Evolutionary conservation across 805 yeast genomes (phyloP).

Genomic region (Saturnispora mendoncae): DNA sequence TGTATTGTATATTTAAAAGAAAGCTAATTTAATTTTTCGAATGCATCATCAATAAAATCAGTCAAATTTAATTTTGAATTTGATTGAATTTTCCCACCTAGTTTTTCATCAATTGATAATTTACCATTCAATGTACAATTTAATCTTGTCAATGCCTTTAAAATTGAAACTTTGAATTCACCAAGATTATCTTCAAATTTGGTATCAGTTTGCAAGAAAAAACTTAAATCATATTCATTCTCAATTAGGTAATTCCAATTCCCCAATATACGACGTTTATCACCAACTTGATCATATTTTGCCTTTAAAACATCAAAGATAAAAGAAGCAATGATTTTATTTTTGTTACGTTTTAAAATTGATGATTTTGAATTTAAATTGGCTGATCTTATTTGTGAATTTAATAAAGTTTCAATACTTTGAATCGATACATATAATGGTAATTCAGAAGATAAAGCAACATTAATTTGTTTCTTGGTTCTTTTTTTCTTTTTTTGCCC

Average conservation of each 20-base stretch:
- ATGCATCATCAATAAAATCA: conserved; percentile 12
- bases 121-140: conserved; percentile 11
- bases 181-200: conserved; percentile 11
- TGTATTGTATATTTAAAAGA: background rate
- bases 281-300: conserved; percentile 17
- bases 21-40: conserved; percentile 4
- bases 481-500: conserved; percentile 14
- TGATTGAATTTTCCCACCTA: background rate
- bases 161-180: conserved; percentile 14
- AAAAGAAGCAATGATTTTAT: conserved; percentile 22
- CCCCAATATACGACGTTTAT: conserved; percentile 19
- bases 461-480: conserved; percentile 16
- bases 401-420: conserved; percentile 18
- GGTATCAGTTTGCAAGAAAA: conserved; percentile 12
- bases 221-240: conserved; percentile 11
- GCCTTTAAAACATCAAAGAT: conserved; percentile 20
- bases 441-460: conserved; percentile 8
- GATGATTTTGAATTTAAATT: conserved; percentile 22
- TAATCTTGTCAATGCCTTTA: conserved; percentile 10
- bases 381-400: conserved; percentile 20
- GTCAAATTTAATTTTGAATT: background rate
- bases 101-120: conserved; percentile 7
- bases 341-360: conserved; percentile 19
- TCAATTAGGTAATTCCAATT: conserved; percentile 19
- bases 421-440: conserved; percentile 18